Percentiles rank a stretch among this genome's conserved stretches.
These are phyloP conservation scores for Batkoa obscura DNA, from an alignment of 371 early-diverging fungal genomes.

Conservation along the genomic window DNA sequence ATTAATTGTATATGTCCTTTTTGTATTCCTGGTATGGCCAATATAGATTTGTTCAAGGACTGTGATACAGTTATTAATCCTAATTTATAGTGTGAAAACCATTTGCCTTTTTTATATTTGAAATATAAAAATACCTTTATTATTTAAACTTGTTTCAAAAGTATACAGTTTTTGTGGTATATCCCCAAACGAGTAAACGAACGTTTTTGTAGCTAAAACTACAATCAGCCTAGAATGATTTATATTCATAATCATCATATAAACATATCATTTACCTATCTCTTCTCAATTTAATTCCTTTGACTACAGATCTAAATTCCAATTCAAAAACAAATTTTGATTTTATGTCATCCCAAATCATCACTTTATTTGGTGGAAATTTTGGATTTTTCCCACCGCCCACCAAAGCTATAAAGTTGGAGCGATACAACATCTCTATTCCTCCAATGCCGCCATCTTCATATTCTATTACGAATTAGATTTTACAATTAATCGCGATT, in stretches of 20 bases:
- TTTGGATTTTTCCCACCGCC: constrained; percentile 82
- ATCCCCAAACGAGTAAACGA: constrained; percentile 58
- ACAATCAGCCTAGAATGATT: constrained; percentile 41
- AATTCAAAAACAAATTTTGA: constrained; percentile 50
- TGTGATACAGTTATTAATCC: constrained; percentile 44
- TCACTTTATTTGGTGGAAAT: constrained; percentile 79
- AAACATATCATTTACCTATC: constrained; percentile 32
- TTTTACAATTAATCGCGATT: too few relatives aligned
- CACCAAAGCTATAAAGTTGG: constrained; percentile 82
- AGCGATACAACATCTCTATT: constrained; percentile 89
- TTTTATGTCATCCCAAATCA: constrained; percentile 70
- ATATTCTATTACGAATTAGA: constrained; percentile 10
- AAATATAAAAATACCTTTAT: constrained; percentile 26
- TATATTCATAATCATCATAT: constrained; percentile 11
- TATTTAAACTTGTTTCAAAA: constrained; percentile 71
- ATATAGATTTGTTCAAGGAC: constrained; percentile 31
- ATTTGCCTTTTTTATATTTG: background rate
- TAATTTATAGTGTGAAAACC: constrained; percentile 6
- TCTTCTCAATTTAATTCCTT: constrained; percentile 53
- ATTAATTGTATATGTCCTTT: constrained; percentile 75
- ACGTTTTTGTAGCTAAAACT: constrained; percentile 53
- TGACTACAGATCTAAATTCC: constrained; percentile 64
- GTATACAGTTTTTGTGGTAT: constrained; percentile 51
- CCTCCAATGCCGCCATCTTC: constrained; percentile 74
- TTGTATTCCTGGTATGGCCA: constrained; percentile 57